Evolutionary conservation across 2,329 filamentous ascomycete species (phyloP).

Genomic region (Verticillium tricorpus): DNA sequence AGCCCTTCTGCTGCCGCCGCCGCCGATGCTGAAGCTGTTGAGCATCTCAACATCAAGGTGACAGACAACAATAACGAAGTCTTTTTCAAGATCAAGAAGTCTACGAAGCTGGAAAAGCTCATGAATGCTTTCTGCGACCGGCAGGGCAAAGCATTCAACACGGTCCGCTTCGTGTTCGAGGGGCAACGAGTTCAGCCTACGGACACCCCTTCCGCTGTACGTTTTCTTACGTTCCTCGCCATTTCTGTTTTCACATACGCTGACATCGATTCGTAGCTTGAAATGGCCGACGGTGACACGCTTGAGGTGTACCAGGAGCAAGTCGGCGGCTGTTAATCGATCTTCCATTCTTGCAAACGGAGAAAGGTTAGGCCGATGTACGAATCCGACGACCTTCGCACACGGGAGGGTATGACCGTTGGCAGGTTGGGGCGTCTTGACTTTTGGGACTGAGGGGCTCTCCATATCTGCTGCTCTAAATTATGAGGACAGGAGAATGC

Average conservation of each 20-base stretch:
- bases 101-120: slow-evolving; percentile 91
- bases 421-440: background rate
- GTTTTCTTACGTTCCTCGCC: slow-evolving; percentile 30
- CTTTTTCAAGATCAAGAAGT: slow-evolving; percentile 99
- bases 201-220: slow-evolving; percentile 87
- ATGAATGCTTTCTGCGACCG: slow-evolving; percentile 98
- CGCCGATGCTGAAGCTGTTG: slow-evolving; percentile 39
- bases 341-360: background rate
- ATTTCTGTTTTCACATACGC: slow-evolving; percentile 6
- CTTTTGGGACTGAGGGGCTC: background rate
- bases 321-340: slow-evolving; percentile 62
- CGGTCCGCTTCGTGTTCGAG: slow-evolving; percentile 93
- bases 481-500: background rate
- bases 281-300: slow-evolving; percentile 94
- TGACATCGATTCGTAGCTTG: slow-evolving; percentile 57
- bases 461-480: background rate
- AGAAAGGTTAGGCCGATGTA: background rate
- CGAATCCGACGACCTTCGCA: background rate
- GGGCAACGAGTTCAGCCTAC: slow-evolving; percentile 85
- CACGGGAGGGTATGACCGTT: background rate
- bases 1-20: slow-evolving; percentile 34
- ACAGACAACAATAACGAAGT: slow-evolving; percentile 99
- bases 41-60: slow-evolving; percentile 98
- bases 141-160: slow-evolving; percentile 79
- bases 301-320: slow-evolving; percentile 98